These are phyloP conservation scores for maize (Zea mays) DNA, from an alignment of 176 grass and related monocot genomes.

Conservation along the genomic window DNA sequence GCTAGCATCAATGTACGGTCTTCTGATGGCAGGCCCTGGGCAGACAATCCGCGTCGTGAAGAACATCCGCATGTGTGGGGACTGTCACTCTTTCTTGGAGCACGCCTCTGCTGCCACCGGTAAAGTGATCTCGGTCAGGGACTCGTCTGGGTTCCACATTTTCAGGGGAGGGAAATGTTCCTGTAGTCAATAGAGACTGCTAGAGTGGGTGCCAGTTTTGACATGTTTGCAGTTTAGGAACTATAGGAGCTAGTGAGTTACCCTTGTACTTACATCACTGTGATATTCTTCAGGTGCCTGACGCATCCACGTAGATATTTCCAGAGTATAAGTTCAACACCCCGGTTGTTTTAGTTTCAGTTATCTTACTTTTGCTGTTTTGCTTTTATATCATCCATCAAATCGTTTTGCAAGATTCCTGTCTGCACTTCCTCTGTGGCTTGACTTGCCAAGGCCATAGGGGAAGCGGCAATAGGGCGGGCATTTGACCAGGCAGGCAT, in stretches of 20 bases:
- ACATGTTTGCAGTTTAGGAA: constrained; percentile 41
- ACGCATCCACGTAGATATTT: constrained; percentile 32
- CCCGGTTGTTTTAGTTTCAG: not conserved
- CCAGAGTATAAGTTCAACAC: not conserved
- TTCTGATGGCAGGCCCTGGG: constrained; percentile 43
- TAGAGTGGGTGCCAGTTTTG: constrained; percentile 34
- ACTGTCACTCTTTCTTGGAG: constrained; percentile 72
- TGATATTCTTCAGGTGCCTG: constrained; percentile 29
- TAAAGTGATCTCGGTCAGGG: constrained; percentile 55
- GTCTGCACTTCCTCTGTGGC: not conserved
- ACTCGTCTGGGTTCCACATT: constrained; percentile 60
- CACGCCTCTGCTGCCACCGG: constrained; percentile 47
- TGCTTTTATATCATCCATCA: not conserved
- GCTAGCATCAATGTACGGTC: constrained; percentile 60
- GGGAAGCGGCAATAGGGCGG: not conserved
- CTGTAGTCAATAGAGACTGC: constrained; percentile 50
- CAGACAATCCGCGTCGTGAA: constrained; percentile 47
- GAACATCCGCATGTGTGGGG: constrained; percentile 68
- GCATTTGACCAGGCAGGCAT: too few relatives aligned
- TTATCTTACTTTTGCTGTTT: not conserved
- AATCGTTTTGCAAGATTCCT: not conserved
- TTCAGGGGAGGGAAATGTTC: constrained; percentile 57
- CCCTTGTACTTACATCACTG: constrained; percentile 34
- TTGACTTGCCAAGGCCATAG: not conserved
- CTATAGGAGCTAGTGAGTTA: constrained; percentile 31